phyloP scores from a whole-genome alignment of 2,329 filamentous ascomycete genomes.

The Fusarium lateritium region DNA sequence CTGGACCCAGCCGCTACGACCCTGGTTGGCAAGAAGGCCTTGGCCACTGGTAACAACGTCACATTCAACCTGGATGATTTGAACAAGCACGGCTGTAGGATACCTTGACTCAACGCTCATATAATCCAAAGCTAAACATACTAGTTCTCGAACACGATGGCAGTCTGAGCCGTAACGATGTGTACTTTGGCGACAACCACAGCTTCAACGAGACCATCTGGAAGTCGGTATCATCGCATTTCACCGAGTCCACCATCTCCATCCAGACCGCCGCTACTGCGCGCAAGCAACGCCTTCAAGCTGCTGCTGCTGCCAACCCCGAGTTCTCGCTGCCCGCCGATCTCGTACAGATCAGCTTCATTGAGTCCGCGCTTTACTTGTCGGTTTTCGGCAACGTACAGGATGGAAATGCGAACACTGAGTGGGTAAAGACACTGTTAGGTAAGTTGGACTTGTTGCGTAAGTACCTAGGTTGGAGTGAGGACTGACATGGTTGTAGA shows the following conservation, averaged over 20 bases:
- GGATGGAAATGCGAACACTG: conserved; percentile 40
- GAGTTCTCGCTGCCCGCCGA: conserved; percentile 28
- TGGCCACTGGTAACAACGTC: conserved; percentile 36
- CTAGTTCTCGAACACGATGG: conserved; percentile 44
- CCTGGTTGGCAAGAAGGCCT: conserved; percentile 39
- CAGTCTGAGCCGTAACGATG: conserved; percentile 42
- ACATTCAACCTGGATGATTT: conserved; percentile 45
- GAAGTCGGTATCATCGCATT: conserved; percentile 34
- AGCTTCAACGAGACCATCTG: conserved; percentile 47
- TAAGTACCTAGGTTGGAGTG: fast-evolving
- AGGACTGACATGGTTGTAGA: conserved; percentile 23
- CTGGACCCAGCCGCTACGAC: conserved; percentile 45
- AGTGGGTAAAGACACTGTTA: conserved; percentile 45
- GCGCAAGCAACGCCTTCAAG: conserved; percentile 39
- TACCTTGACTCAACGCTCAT: fast-evolving
- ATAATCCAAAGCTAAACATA: neutral
- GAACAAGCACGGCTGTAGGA: conserved; percentile 38
- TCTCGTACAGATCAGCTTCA: conserved; percentile 32
- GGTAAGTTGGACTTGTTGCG: conserved; percentile 10
- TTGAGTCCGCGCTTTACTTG: conserved; percentile 44
- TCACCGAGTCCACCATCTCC: conserved; percentile 41
- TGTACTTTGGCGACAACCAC: conserved; percentile 44
- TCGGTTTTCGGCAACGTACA: conserved; percentile 35
- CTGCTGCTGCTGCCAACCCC: conserved; percentile 37
- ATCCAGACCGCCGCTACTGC: conserved; percentile 39